phyloP scores from a whole-genome alignment of 192 early-diverging fungal genomes.

The Backusella mclennaniae region DNA sequence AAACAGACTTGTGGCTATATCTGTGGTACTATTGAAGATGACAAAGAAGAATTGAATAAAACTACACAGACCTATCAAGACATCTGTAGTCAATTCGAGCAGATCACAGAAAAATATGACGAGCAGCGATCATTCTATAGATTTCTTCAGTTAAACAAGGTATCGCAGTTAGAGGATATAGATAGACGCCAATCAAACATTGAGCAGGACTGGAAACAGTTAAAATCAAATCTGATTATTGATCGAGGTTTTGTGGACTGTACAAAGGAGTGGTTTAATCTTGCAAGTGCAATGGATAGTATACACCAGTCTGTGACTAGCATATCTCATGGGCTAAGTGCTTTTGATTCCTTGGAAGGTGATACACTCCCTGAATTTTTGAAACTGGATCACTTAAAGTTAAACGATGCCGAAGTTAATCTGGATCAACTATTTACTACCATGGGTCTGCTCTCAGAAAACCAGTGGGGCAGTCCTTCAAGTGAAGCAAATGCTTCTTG shows the following conservation, averaged over 20 bases:
- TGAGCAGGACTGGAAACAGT: neutral
- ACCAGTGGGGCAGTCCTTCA: neutral
- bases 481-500: neutral
- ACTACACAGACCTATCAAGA: neutral
- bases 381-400: neutral
- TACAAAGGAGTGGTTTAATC: neutral
- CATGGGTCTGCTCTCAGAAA: neutral
- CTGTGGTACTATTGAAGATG: neutral
- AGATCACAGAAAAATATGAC: neutral
- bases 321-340: neutral
- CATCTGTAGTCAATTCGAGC: neutral
- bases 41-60: neutral
- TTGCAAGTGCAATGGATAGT: neutral
- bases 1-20: neutral
- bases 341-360: neutral
- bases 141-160: slow-evolving; percentile 7
- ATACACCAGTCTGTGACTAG: neutral
- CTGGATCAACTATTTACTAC: neutral
- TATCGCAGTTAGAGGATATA: neutral
- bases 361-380: neutral
- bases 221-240: neutral
- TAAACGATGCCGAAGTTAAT: neutral
- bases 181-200: neutral
- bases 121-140: neutral
- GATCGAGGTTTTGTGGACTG: neutral